These are phyloP conservation scores for Colletotrichum eleusines DNA, from an alignment of 2,329 filamentous ascomycete species.

Conservation along the genomic window DNA sequence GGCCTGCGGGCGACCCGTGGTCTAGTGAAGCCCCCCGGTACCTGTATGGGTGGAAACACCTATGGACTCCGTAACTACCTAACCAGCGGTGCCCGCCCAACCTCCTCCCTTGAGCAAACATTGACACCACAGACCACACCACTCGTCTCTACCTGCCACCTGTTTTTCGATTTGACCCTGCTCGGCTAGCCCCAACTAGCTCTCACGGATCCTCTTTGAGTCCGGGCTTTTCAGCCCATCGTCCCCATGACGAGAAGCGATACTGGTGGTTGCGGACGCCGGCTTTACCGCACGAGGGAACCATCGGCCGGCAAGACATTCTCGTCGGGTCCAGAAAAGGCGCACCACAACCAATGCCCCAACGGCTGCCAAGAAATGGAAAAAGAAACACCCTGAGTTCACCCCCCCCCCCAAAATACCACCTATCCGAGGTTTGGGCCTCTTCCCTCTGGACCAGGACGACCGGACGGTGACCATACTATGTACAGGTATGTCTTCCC, in stretches of 20 bases:
- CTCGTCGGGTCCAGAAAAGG: conserved; percentile 25
- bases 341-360: conserved; percentile 16
- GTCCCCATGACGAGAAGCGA: conserved; percentile 8
- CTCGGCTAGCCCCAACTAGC: conserved; percentile 24
- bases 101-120: conserved; percentile 35
- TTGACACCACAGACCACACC: conserved; percentile 32
- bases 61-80: too few relatives aligned
- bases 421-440: conserved; percentile 8
- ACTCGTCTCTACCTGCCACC: conserved; percentile 27
- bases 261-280: conserved; percentile 8
- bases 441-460: conserved; percentile 1
- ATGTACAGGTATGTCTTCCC: too few relatives aligned
- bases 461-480: neutral
- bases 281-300: conserved; percentile 3
- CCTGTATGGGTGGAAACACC: conserved; percentile 6
- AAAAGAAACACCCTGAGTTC: conserved; percentile 31
- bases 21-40: conserved; percentile 20
- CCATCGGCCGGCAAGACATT: conserved; percentile 29
- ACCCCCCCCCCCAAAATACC: neutral
- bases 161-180: conserved; percentile 19
- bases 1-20: conserved; percentile 14
- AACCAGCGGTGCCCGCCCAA: conserved; percentile 28
- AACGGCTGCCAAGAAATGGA: conserved; percentile 37
- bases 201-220: conserved; percentile 26
- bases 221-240: conserved; percentile 33